A percentile compares a stretch with the other conserved stretches of the same genome.
These are phyloP conservation scores for Gossypium davidsonii DNA, from an alignment of 441 rosid species.

Conservation along the genomic window DNA sequence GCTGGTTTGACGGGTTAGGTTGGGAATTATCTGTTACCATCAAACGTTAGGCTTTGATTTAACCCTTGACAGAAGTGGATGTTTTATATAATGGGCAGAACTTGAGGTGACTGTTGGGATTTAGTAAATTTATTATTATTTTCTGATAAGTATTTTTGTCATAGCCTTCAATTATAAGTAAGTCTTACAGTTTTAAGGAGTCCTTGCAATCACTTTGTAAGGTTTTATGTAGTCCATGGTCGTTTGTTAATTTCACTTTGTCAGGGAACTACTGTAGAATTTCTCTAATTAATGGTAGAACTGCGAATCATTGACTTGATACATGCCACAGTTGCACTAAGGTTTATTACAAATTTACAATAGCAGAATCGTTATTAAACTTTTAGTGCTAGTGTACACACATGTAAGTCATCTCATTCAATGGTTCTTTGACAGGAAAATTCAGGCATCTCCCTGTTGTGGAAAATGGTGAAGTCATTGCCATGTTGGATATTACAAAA, in stretches of 20 bases:
- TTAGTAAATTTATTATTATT: background rate
- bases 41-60: too few relatives aligned
- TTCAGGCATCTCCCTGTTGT: conserved; percentile 94
- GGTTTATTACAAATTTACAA: background rate
- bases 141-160: background rate
- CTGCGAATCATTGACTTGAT: background rate
- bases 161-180: background rate
- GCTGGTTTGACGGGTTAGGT: background rate
- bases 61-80: background rate
- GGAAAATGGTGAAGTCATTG: conserved; percentile 96
- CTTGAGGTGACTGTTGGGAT: conserved; percentile 3
- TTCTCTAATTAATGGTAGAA: background rate
- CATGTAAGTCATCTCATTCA: background rate
- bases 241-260: background rate
- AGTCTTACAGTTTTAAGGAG: background rate
- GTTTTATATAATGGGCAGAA: background rate
- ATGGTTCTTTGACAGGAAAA: conserved; percentile 45
- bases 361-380: background rate
- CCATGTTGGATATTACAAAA: conserved; percentile 81
- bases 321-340: background rate
- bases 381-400: background rate
- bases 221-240: background rate
- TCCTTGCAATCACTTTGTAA: background rate
- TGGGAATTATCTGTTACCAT: background rate
- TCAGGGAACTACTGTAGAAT: background rate